Base-by-base conservation (phyloP, 768 basidiomycete species). In the Paxillus ammoniavirescens region DNA sequence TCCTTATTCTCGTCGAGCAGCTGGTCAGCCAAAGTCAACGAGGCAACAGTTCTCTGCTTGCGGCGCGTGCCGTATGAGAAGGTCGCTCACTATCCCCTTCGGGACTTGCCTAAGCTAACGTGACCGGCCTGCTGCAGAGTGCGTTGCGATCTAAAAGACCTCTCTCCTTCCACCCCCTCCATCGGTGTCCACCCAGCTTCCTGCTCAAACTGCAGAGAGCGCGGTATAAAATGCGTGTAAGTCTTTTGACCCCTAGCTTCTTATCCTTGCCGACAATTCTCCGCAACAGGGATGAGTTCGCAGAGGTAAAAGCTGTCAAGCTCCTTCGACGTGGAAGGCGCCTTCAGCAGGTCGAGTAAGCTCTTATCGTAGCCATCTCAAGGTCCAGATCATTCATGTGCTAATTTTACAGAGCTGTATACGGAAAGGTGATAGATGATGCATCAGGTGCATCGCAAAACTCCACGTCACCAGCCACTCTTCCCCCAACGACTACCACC, bases 41-140 rank as follows among this genome's bases (percentile, higher is more conserved):
- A 75, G 89, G 56, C 86, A 89, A 62, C 91, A 96, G 61, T 92
- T 91, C 72, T 90, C 89, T n/a, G 93, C 93, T 8, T 96, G 94
- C 67, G 92, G 92, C 53, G 91, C 92, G 30, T 97, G 94, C 71
- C 84, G 92, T 55, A 91, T 91, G 84, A 73, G 94, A 67, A 82
- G 94, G 87, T 88, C 49, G 37, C 12, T 72, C 59, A 36, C 44
- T 46, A 52, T 61, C 49, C 43, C 64, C 44, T 52, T 49, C 37
- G 50, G 42, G 0, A 26, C 50, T 23, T 21, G 21, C 43, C 41
- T 30, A 55, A 21, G n/a, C 49, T 15, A 15, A 15, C 12, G 42
- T 63, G 12, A 65, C 10, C 0, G 6, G 3, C 4, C 18, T 30
- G 4, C 47, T 44, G 26, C 63, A 93, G 91, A 67, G 94, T 97